phyloP scores from a whole-genome alignment of 2,329 filamentous ascomycete genomes.

The Rhynchosporium graminicola region DNA sequence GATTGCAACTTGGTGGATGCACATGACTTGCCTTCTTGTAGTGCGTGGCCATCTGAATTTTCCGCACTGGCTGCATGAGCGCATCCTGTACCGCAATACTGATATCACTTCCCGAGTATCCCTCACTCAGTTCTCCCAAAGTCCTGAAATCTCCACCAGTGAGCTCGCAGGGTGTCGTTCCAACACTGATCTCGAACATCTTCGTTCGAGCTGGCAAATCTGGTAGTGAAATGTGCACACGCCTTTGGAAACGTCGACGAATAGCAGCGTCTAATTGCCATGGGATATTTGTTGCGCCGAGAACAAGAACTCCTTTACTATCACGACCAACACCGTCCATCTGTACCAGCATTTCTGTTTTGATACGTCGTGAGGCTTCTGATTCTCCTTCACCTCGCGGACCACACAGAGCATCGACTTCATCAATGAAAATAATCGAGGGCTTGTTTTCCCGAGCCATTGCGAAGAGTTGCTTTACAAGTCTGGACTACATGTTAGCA shows the following conservation, averaged over 20 bases:
- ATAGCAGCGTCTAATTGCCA: conserved; percentile 98
- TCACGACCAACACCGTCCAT: conserved; percentile 99
- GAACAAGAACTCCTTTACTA: conserved; percentile 87
- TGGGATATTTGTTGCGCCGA: conserved; percentile 96
- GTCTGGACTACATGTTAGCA: conserved; percentile 37
- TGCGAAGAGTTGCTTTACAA: conserved; percentile 95
- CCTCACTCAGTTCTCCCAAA: conserved; percentile 80
- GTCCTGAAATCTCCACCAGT: conserved; percentile 75
- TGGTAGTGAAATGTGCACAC: conserved; percentile 93
- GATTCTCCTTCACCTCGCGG: conserved; percentile 93
- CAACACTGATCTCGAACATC: conserved; percentile 84
- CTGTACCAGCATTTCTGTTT: conserved; percentile 96
- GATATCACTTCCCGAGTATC: conserved; percentile 96
- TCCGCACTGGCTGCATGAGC: conserved; percentile 94
- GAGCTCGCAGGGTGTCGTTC: conserved; percentile 85
- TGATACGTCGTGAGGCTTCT: conserved; percentile 95
- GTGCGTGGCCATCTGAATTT: conserved; percentile 96
- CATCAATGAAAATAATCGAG: conserved; percentile 98
- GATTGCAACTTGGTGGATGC: not conserved
- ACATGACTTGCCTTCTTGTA: conserved; percentile 75
- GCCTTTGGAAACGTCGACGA: conserved; percentile 88
- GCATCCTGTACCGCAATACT: conserved; percentile 93
- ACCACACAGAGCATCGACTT: conserved; percentile 94
- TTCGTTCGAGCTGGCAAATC: conserved; percentile 83
- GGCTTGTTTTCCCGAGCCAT: conserved; percentile 99